These are phyloP conservation scores for Adansonia rubrostipa DNA, from an alignment of 441 rosid genomes.

Conservation along the genomic window DNA sequence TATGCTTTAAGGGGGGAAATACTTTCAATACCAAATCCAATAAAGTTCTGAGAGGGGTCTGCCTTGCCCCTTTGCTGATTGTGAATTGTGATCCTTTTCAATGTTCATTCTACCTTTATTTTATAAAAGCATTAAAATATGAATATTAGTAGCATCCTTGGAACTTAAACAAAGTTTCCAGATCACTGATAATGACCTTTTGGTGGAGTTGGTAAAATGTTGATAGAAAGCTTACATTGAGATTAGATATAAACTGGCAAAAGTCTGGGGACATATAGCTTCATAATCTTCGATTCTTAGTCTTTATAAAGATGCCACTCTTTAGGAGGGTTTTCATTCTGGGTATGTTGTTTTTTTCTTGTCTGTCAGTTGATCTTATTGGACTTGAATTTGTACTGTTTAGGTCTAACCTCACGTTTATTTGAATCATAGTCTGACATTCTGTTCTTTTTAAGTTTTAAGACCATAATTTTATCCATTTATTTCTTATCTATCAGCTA, in stretches of 20 bases:
- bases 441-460: neutral
- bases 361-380: neutral
- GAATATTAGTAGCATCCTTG: constrained; percentile 23
- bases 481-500: constrained; percentile 8
- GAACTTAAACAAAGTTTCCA: constrained; percentile 18
- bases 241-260: neutral
- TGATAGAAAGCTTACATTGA: constrained; percentile 18
- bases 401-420: neutral
- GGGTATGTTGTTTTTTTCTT: constrained; percentile 4
- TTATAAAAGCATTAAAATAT: constrained; percentile 25
- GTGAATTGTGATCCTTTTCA: constrained; percentile 27
- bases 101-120: constrained; percentile 13
- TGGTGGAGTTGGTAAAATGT: neutral
- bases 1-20: constrained; percentile 10
- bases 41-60: constrained; percentile 24
- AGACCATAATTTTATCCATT: neutral
- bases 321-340: constrained; percentile 13
- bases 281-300: neutral
- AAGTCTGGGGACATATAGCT: neutral
- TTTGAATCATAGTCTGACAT: neutral
- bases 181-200: neutral
- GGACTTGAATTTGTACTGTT: constrained; percentile 19
- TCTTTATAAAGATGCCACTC: neutral
- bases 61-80: constrained; percentile 11
- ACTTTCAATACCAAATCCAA: constrained; percentile 7